Base-by-base conservation (phyloP, 129 eudicot genomes). In the Erigeron canadensis region DNA sequence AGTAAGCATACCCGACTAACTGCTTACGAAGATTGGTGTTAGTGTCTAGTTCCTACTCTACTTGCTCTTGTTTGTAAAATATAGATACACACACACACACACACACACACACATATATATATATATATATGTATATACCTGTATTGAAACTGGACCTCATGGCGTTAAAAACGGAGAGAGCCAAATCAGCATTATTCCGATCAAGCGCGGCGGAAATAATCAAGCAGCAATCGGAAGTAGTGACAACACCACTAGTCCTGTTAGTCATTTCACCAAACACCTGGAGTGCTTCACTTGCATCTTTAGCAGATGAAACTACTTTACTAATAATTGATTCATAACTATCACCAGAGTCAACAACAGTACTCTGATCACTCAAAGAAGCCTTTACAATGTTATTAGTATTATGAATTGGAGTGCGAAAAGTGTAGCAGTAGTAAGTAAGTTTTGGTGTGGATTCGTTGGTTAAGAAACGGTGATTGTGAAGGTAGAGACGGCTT, bases 121-220 rank as follows among this genome's bases (percentile, higher is more conserved):
- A n/a, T n/a, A n/a, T n/a, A n/a, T n/a, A n/a, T 28, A 28, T 0
- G 3, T 23, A 23, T 0, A 28, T 42, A 89, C 97, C 96, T 44
- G 86, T 62, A 78, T 78, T 82, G 19, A 95, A 95, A 74, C 84
- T 86, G 48, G 96, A 86, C 48, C 96, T 90, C 99, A 95, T 95
- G 59, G 97, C 96, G 38, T 74, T 75, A 76, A 95, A 95, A 42
- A 95, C 42, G 4, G 99, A 95, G 54, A 90, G 68, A 4, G 97
- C 96, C 79, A 95, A 77, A 16, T 86, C 95, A 58, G 81, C 87
- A 84, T 90, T 95, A 75, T 77, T 68, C 67, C 96, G 81, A 67
- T 82, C 75, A 74, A 95, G 77, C 12, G 99, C 96, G 8, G 96
- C 86, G 12, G 88, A 67, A 62, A 95, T 86, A 70, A 95, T 84